Evolutionary conservation across 2,329 filamentous ascomycete species (phyloP).

Genomic region (Rhynchosporium secalis): DNA sequence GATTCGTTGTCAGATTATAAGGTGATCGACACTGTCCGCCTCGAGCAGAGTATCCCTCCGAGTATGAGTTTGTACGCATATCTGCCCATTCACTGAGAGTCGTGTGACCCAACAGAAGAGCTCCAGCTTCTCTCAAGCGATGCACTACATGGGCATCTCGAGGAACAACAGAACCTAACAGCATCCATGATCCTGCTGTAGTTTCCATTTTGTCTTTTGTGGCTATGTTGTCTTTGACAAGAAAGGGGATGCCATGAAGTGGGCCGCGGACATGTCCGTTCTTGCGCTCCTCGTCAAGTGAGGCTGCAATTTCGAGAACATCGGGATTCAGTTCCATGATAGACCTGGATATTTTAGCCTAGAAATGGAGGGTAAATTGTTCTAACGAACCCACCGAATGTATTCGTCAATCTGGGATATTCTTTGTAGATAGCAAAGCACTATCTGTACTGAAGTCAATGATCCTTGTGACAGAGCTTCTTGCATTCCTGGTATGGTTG

Average conservation of each 20-base stretch:
- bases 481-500: constrained; percentile 68
- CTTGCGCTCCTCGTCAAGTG: constrained; percentile 60
- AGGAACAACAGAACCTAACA: constrained; percentile 65
- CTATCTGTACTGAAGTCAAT: constrained; percentile 58
- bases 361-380: constrained; percentile 7
- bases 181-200: constrained; percentile 67
- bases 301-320: constrained; percentile 58
- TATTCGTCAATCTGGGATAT: constrained; percentile 64
- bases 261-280: constrained; percentile 59
- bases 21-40: constrained; percentile 65
- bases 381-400: constrained; percentile 51
- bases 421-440: constrained; percentile 62
- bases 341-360: constrained; percentile 43
- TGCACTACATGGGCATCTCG: constrained; percentile 66
- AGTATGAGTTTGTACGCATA: constrained; percentile 67
- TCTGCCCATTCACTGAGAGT: constrained; percentile 73
- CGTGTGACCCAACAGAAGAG: constrained; percentile 69
- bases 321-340: constrained; percentile 70
- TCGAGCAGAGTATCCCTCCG: constrained; percentile 64
- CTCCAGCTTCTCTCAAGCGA: constrained; percentile 59
- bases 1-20: constrained; percentile 68
- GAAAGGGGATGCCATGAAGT: constrained; percentile 73
- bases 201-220: constrained; percentile 71
- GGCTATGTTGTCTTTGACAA: constrained; percentile 73
- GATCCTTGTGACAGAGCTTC: constrained; percentile 52